phyloP scores from a whole-genome alignment of 257 asterid genomes.

The Plantago ovata region DNA sequence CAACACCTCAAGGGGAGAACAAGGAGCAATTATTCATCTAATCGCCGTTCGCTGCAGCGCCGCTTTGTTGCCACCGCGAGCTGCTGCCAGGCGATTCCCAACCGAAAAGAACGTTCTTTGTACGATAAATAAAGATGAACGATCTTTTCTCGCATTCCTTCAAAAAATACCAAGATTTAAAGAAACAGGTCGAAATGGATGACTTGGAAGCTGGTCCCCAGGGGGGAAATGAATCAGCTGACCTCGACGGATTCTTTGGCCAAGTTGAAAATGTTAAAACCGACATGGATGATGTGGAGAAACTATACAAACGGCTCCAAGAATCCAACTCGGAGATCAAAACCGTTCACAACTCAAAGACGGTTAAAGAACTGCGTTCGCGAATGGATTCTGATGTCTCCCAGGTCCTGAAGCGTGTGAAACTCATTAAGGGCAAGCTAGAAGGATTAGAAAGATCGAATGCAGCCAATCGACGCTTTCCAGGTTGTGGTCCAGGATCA shows the following conservation, averaged over 20 bases:
- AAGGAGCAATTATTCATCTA: constrained; percentile 25
- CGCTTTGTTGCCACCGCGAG: neutral
- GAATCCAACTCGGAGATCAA: constrained; percentile 46
- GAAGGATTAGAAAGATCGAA: constrained; percentile 48
- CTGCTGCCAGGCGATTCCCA: neutral
- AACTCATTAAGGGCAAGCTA: constrained; percentile 39
- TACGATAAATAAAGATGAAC: constrained; percentile 29
- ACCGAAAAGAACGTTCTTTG: neutral
- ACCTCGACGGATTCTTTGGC: constrained; percentile 44
- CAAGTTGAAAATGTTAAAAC: constrained; percentile 45
- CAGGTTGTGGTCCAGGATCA: constrained; percentile 60
- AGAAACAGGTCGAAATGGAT: constrained; percentile 16
- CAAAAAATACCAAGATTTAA: constrained; percentile 32
- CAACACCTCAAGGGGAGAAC: constrained; percentile 34
- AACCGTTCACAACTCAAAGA: constrained; percentile 44
- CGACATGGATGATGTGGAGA: constrained; percentile 46
- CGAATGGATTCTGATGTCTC: constrained; percentile 47
- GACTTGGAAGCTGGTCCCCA: constrained; percentile 34
- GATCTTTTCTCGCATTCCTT: constrained; percentile 55
- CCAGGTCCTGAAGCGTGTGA: constrained; percentile 44
- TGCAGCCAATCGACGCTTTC: constrained; percentile 39
- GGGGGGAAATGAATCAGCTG: constrained; percentile 29
- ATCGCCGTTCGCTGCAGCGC: neutral
- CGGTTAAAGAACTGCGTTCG: constrained; percentile 48
- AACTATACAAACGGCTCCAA: constrained; percentile 44